Conservation (phyloP, 179 eudicot genomes). For the Nepenthes alata region DNA sequence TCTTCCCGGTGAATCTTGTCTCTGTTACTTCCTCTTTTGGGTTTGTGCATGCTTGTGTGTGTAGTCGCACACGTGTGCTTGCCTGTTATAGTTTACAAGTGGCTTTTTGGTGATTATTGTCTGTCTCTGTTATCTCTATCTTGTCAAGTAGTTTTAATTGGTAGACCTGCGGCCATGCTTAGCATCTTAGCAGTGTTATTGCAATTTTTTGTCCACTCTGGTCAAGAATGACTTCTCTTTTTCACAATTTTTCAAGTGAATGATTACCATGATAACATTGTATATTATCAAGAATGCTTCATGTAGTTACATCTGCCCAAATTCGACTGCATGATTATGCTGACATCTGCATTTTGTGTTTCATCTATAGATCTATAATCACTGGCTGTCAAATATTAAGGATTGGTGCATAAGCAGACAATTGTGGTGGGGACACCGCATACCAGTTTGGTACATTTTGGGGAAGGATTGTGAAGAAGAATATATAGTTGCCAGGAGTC, state of each 20-base stretch:
- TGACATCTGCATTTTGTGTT: constrained; percentile 15
- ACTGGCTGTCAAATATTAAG: constrained; percentile 92
- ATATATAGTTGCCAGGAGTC: constrained; percentile 75
- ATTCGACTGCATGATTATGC: constrained; percentile 5
- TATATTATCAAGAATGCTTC: background rate
- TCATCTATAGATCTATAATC: constrained; percentile 65
- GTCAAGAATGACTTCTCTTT: background rate
- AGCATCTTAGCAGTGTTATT: too few relatives aligned
- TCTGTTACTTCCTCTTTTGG: background rate
- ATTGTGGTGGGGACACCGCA: constrained; percentile 99
- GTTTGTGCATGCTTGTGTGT: background rate
- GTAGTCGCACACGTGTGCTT: background rate
- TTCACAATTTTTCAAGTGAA: background rate
- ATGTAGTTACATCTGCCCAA: constrained; percentile 2
- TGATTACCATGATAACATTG: too few relatives aligned
- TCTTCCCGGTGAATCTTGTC: too few relatives aligned
- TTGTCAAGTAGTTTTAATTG: too few relatives aligned
- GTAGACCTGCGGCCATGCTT: too few relatives aligned
- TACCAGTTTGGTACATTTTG: constrained; percentile 94
- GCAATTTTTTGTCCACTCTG: too few relatives aligned
- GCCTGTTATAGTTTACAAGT: background rate
- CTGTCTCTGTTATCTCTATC: too few relatives aligned
- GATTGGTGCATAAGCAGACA: constrained; percentile 99
- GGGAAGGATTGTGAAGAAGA: constrained; percentile 90
- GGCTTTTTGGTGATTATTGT: too few relatives aligned